Base-by-base conservation (phyloP, 352 stramenopile genomes). In the Peronospora tabacina region DNA sequence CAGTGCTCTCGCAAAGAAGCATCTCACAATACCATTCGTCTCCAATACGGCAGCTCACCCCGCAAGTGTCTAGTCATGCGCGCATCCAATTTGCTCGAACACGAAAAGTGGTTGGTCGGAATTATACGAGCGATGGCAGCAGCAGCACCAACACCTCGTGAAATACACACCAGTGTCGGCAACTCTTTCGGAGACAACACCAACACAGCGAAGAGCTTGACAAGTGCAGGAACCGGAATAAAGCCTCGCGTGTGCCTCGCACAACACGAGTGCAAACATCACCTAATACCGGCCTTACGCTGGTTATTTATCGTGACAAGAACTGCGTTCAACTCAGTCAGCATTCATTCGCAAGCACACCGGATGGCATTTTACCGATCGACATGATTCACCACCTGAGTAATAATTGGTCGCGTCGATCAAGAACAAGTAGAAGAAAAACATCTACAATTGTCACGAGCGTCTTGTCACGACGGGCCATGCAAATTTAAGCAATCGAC, bases 51-150 rank as follows among this genome's bases (percentile, higher is more conserved):
- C 9, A 32, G 35, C 46, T 13, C 7, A 5, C 39, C 10, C 32
- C 32, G 12, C 8, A 36, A 17, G 2, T 36, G 32, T 36, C 10
- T 36, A 10, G 32, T 36, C 3, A 37, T 61, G 35, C 53, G 53
- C 17, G 46, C 40, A 17, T 33, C 35, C 9, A 41, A 56, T 19
- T 52, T 47, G 19, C 53, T 61, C 32, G 53, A 61, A 29, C 41
- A 11, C 11, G 41, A 50, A 10, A 56, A 61, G 15, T 61, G 46
- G 53, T 35, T 52, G 2, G 40, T 47, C 22, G 53, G 16, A 30
- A 28, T 61, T 12, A 56, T 56, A 16, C 44, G 45, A 44, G 33
- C 46, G 11, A 61, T 61, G n/a, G 46, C 39, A 43, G 53, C 46
- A 39, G 28, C 40, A 12, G 22, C 22, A 26, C 22, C 38, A 43